Base-by-base conservation (phyloP, 2,329 filamentous ascomycete species). In the Paracoccidioides brasiliensis region DNA sequence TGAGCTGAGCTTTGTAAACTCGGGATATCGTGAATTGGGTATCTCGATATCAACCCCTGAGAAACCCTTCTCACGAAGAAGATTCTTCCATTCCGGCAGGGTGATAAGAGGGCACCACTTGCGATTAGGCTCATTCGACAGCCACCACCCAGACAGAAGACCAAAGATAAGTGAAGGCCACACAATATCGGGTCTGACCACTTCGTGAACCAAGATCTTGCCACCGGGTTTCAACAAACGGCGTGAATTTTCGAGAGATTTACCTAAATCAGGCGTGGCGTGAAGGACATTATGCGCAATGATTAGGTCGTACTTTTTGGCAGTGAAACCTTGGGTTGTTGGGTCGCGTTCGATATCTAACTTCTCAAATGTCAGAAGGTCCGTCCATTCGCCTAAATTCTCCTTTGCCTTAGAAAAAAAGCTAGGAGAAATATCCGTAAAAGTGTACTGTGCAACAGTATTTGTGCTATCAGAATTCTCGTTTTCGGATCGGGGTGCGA, bases 221-320 rank as follows among this genome's bases (percentile, higher is more conserved):
- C 75, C 76, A 3, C 73, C 75, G 0, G 76, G 71, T 54, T 69
- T 72, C 5, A 76, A 60, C 0, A 76, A 57, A 1, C 54, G 56
- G 0, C 69, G 66, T 0, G 68, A 60, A 55, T 75, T 68, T 4
- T 37, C 70, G 30, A 49, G 65, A 64, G 40, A 64, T 10, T 61
- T 52, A 9, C 58, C 69, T 44, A 55, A 56, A 48, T 10, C 40
- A 9, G 3, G 45, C 5, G 72, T 74, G 1, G 70, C 70, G 53
- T 75, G 71, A 0, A 77, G 60, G 0, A 71, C 67, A 50, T 70
- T 68, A 44, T 62, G 63, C 1, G 70, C 72, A 37, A 74, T 57
- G 22, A 74, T 60, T 4, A 74, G 54, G 57, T 75, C 72, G 50
- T 70, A 68, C 41, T 54, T 60, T 9, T 56, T 60, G 22, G 57